phyloP scores from a whole-genome alignment of 2,329 filamentous ascomycete species.

The Mollisiaceae sp. region DNA sequence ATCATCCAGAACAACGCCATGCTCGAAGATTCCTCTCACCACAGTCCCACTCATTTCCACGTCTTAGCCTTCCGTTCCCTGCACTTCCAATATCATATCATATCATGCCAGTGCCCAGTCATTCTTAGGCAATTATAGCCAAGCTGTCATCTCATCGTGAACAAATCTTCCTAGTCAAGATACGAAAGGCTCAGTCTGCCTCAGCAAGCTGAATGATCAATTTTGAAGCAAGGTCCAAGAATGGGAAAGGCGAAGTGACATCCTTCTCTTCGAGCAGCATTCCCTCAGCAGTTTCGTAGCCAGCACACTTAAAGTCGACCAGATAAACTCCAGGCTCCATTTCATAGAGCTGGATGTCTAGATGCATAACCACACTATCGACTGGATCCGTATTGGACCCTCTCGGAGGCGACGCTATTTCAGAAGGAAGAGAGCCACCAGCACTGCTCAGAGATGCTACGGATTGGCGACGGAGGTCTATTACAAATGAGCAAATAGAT shows the following conservation, averaged over 20 bases:
- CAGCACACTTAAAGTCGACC: conserved; percentile 98
- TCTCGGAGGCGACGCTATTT: conserved; percentile 33
- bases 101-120: conserved; percentile 12
- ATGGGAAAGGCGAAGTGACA: conserved; percentile 92
- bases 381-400: conserved; percentile 32
- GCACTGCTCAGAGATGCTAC: conserved; percentile 42
- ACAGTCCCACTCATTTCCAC: not conserved
- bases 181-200: conserved; percentile 57
- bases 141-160: conserved; percentile 14
- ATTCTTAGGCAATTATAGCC: not conserved
- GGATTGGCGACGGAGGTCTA: conserved; percentile 50
- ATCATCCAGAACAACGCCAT: conserved; percentile 26
- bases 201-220: conserved; percentile 93
- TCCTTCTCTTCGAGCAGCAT: conserved; percentile 87
- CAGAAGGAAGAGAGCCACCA: conserved; percentile 38
- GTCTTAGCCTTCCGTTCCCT: not conserved
- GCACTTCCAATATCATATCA: not conserved
- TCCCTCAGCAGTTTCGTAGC: conserved; percentile 83
- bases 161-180: conserved; percentile 6
- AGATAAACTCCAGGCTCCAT: conserved; percentile 93
- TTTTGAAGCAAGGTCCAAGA: conserved; percentile 89
- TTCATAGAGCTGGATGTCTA: conserved; percentile 95
- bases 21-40: conserved; percentile 18
- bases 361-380: conserved; percentile 77
- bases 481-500: conserved; percentile 53